Percentiles rank a stretch among this genome's conserved stretches.
Evolutionary conservation across 2,329 filamentous ascomycete species (phyloP).

Genomic region (Akanthomyces muscarius): DNA sequence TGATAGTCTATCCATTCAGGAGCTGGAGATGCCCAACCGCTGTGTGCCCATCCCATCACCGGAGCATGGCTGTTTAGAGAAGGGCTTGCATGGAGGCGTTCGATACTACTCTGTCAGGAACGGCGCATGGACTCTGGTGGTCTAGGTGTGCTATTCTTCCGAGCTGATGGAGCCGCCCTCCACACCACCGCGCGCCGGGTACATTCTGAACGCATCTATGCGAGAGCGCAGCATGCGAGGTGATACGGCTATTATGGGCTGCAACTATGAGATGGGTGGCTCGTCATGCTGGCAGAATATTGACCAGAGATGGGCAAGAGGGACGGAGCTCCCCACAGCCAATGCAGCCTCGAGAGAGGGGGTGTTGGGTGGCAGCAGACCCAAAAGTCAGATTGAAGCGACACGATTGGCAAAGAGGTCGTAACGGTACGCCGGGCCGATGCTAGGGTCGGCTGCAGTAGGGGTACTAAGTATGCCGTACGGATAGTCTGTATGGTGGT

Average conservation of each 20-base stretch:
- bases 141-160: neutral
- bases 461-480: neutral
- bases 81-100: conserved; percentile 9
- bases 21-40: conserved; percentile 11
- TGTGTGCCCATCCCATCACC: neutral
- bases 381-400: conserved; percentile 8
- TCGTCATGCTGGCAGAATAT: conserved; percentile 11
- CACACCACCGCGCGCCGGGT: conserved; percentile 9
- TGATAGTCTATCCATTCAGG: neutral
- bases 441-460: conserved; percentile 10
- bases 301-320: neutral
- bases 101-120: conserved; percentile 16
- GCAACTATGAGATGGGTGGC: neutral
- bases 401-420: conserved; percentile 6
- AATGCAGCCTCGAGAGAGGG: conserved; percentile 16
- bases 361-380: conserved; percentile 5
- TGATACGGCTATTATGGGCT: conserved; percentile 11
- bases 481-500: neutral
- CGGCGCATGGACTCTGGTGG: neutral
- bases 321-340: conserved; percentile 1
- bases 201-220: conserved; percentile 2
- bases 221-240: conserved; percentile 4
- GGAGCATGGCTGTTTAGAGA: neutral
- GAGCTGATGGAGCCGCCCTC: neutral
- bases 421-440: conserved; percentile 13